Evolutionary conservation across 352 stramenopile species (phyloP).

Genomic region (Phytophthora niederhauseri): DNA sequence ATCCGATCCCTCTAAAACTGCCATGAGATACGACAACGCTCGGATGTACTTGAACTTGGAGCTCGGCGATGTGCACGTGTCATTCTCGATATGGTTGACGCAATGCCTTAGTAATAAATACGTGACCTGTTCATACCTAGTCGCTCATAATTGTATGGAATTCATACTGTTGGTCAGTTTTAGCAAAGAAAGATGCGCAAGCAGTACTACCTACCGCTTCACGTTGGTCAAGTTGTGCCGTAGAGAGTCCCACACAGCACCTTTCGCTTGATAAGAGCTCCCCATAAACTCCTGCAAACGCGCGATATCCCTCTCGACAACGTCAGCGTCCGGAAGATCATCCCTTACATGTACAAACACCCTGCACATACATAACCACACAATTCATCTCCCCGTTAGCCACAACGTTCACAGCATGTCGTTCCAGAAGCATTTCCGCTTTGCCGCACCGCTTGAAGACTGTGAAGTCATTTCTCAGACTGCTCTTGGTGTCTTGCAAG

Average conservation of each 20-base stretch:
- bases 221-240: conserved; percentile 70
- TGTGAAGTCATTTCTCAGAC: conserved; percentile 76
- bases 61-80: conserved; percentile 37
- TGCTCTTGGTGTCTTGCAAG: conserved; percentile 70
- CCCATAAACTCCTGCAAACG: conserved; percentile 71
- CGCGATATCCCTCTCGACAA: conserved; percentile 59
- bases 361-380: conserved; percentile 24
- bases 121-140: conserved; percentile 66
- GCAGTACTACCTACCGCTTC: conserved; percentile 46
- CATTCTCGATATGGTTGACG: conserved; percentile 48
- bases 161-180: neutral
- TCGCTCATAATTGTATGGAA: neutral
- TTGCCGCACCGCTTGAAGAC: conserved; percentile 65
- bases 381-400: neutral
- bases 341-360: conserved; percentile 57
- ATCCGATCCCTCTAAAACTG: conserved; percentile 49
- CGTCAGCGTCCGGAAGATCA: conserved; percentile 43
- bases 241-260: conserved; percentile 63
- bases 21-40: conserved; percentile 49
- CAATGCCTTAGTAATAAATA: conserved; percentile 64
- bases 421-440: neutral
- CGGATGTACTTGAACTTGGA: conserved; percentile 63
- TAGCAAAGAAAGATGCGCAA: neutral
- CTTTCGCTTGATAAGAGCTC: conserved; percentile 57
- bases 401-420: neutral